These are phyloP conservation scores for Hortiboletus flavorubellus DNA, from an alignment of 768 basidiomycete genomes.

Conservation along the genomic window DNA sequence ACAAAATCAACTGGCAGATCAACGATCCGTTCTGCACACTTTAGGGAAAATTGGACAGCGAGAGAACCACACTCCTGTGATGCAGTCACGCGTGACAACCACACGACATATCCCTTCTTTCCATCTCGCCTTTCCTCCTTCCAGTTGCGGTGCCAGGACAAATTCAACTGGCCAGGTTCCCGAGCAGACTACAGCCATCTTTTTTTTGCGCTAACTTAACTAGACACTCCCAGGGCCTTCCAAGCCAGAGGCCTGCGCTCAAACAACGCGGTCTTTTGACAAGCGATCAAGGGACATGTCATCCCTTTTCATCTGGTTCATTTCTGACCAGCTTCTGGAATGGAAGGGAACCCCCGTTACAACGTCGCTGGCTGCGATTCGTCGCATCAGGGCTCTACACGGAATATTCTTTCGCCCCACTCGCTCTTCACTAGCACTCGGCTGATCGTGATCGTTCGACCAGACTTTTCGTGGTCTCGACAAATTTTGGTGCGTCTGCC, in stretches of 20 bases:
- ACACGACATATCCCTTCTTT: background rate
- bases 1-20: constrained; percentile 15
- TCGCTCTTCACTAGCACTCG: constrained; percentile 11
- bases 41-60: constrained; percentile 13
- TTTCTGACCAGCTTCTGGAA: constrained; percentile 29
- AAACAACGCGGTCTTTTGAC: constrained; percentile 26
- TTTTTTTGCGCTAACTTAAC: constrained; percentile 4
- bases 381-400: constrained; percentile 10
- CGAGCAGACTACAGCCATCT: background rate
- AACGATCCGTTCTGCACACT: constrained; percentile 5
- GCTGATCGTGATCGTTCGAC: constrained; percentile 13
- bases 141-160: constrained; percentile 2
- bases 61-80: constrained; percentile 14
- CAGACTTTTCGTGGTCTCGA: background rate
- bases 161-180: constrained; percentile 2
- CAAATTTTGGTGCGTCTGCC: background rate
- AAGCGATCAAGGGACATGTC: constrained; percentile 32
- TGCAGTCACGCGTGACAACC: constrained; percentile 14
- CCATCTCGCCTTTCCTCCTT: background rate
- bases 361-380: constrained; percentile 12
- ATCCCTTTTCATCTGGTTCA: constrained; percentile 28
- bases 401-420: constrained; percentile 18
- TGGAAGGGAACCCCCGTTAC: constrained; percentile 28
- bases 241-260: constrained; percentile 15
- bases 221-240: constrained; percentile 7